Evolutionary conservation across 805 yeast species (phyloP).

Genomic region (Saccharomyces kudriavzevii): DNA sequence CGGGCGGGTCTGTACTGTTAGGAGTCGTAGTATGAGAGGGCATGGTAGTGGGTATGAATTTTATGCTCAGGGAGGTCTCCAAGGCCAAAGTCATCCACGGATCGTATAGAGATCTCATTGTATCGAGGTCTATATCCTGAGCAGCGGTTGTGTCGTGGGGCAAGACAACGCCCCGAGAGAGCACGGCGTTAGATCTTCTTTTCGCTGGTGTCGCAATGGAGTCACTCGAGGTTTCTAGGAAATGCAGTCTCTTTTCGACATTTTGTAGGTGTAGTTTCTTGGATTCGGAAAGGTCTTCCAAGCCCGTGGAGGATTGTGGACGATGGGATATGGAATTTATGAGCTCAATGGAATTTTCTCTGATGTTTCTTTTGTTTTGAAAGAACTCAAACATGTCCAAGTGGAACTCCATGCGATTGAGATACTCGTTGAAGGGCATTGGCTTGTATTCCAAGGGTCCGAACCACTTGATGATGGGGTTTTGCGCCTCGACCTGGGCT

Average conservation of each 20-base stretch:
- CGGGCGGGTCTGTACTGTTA: background rate
- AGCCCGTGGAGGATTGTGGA: background rate
- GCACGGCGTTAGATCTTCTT: conserved; percentile 4
- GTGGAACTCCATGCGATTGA: conserved; percentile 28
- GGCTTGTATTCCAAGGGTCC: conserved; percentile 56
- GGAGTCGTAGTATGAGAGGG: conserved; percentile 5
- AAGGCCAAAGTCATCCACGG: conserved; percentile 32
- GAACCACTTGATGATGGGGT: conserved; percentile 49
- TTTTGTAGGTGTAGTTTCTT: background rate
- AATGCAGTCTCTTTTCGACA: background rate
- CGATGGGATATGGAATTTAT: conserved; percentile 1
- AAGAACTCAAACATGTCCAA: conserved; percentile 25
- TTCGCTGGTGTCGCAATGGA: conserved; percentile 5
- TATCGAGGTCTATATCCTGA: conserved; percentile 22
- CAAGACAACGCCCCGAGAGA: conserved; percentile 15
- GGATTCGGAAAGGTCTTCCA: background rate
- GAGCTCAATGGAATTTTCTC: conserved; percentile 12
- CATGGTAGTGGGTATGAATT: conserved; percentile 28
- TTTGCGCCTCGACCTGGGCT: conserved; percentile 42
- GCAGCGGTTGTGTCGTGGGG: conserved; percentile 12
- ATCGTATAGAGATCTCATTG: conserved; percentile 28
- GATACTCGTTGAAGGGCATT: conserved; percentile 36
- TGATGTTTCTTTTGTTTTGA: conserved; percentile 13
- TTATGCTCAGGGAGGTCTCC: conserved; percentile 30
- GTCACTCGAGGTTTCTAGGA: conserved; percentile 1